Conservation (phyloP, 768 basidiomycete genomes). For the Rhodotorula diobovata region DNA sequence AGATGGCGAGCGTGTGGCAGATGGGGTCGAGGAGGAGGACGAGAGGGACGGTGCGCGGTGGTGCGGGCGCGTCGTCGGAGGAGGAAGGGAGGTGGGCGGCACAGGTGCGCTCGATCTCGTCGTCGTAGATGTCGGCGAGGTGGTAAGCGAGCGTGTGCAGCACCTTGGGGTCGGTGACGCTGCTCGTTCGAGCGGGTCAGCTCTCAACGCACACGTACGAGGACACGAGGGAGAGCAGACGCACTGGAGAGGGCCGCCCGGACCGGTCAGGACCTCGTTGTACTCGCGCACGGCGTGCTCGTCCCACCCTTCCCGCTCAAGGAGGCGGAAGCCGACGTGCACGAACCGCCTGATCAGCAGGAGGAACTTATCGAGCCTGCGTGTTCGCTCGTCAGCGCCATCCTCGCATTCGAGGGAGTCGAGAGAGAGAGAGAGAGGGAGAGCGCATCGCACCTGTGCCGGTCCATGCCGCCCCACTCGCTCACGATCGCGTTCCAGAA, state of each 20-base stretch:
- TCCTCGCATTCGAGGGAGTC: no score
- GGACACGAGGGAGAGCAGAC: slow-evolving; percentile 32
- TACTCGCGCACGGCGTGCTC: slow-evolving; percentile 56
- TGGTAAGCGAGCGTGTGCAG: slow-evolving; percentile 78
- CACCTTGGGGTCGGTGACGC: slow-evolving; percentile 67
- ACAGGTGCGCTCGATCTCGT: slow-evolving; percentile 69
- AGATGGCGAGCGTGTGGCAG: slow-evolving; percentile 64
- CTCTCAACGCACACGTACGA: neutral
- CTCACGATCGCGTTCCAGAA: slow-evolving; percentile 88
- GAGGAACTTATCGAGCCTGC: slow-evolving; percentile 93
- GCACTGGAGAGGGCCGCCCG: slow-evolving; percentile 82
- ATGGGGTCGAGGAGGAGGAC: slow-evolving; percentile 64
- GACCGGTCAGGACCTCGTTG: slow-evolving; percentile 60
- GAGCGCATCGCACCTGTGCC: slow-evolving; percentile 62
- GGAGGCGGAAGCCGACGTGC: slow-evolving; percentile 75
- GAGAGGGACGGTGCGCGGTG: slow-evolving; percentile 53
- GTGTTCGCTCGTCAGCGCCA: neutral
- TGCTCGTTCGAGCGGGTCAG: no score
- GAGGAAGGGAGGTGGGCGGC: neutral
- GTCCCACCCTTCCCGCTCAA: slow-evolving; percentile 70
- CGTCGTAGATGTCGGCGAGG: slow-evolving; percentile 79
- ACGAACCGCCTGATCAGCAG: slow-evolving; percentile 86
- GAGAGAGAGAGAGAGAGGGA: neutral
- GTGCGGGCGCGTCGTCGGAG: neutral
- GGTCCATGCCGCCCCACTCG: slow-evolving; percentile 91